Evolutionary conservation across 1,139 yeast genomes (phyloP).

Genomic region (Yamadazyma epiphylla): DNA sequence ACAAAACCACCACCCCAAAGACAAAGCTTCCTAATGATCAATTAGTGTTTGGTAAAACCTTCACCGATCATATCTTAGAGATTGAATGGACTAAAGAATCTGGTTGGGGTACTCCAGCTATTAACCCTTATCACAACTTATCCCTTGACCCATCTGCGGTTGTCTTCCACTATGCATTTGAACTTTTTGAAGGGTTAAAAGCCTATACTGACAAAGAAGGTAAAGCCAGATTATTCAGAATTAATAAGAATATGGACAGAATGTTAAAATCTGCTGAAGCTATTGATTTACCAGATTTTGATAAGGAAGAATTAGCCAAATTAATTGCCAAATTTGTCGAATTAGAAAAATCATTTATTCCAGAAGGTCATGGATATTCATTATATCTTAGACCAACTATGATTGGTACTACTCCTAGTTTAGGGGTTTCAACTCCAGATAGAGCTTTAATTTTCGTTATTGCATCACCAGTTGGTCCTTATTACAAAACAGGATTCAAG

Average conservation of each 20-base stretch:
- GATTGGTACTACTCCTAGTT: slow-evolving; percentile 84
- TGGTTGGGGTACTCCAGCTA: slow-evolving; percentile 88
- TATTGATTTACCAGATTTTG: slow-evolving; percentile 84
- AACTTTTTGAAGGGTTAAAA: slow-evolving; percentile 93
- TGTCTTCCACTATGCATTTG: slow-evolving; percentile 93
- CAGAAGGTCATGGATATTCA: slow-evolving; percentile 82
- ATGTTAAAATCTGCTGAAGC: slow-evolving; percentile 86
- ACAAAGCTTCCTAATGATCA: slow-evolving; percentile 65
- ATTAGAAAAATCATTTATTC: slow-evolving; percentile 74
- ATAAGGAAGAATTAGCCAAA: slow-evolving; percentile 69
- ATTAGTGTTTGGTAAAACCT: slow-evolving; percentile 80
- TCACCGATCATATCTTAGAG: slow-evolving; percentile 88
- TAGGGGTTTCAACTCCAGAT: slow-evolving; percentile 81
- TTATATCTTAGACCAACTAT: slow-evolving; percentile 90
- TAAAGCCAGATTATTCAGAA: slow-evolving; percentile 79
- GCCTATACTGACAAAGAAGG: slow-evolving; percentile 76
- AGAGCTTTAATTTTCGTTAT: slow-evolving; percentile 80
- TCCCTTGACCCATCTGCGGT: slow-evolving; percentile 79
- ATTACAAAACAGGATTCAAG: slow-evolving; percentile 85
- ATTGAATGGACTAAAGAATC: slow-evolving; percentile 72
- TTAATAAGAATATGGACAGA: slow-evolving; percentile 86
- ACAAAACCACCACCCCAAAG: slow-evolving; percentile 59
- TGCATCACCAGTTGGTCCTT: slow-evolving; percentile 95
- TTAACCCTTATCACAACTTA: slow-evolving; percentile 78
- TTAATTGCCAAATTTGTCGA: slow-evolving; percentile 71